phyloP scores from a whole-genome alignment of 768 basidiomycete genomes.

The Pisolithus orientalis region DNA sequence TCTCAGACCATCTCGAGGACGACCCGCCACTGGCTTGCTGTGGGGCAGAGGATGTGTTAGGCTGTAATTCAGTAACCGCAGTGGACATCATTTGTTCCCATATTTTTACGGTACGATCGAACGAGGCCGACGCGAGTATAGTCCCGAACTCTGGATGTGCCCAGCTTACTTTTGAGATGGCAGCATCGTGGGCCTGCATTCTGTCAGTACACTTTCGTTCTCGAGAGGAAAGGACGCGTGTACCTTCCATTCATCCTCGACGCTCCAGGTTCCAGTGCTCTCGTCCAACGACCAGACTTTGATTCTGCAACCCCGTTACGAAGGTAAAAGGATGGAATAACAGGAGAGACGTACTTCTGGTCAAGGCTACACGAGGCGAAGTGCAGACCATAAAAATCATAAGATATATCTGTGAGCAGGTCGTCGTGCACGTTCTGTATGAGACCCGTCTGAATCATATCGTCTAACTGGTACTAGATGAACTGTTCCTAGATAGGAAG shows the following conservation, averaged over 20 bases:
- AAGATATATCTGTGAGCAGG: constrained; percentile 79
- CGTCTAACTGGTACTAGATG: background rate
- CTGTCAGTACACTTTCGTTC: background rate
- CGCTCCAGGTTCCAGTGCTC: constrained; percentile 61
- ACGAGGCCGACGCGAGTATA: constrained; percentile 80
- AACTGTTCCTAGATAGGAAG: constrained; percentile 1
- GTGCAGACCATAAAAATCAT: constrained; percentile 84
- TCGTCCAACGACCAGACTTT: constrained; percentile 84
- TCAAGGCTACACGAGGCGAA: constrained; percentile 80
- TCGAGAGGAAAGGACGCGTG: constrained; percentile 1
- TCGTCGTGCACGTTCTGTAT: constrained; percentile 76
- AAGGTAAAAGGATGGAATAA: constrained; percentile 1
- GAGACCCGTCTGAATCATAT: constrained; percentile 75
- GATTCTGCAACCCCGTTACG: constrained; percentile 39
- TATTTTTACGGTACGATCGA: constrained; percentile 88
- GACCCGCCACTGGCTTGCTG: constrained; percentile 12
- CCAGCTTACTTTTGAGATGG: constrained; percentile 80
- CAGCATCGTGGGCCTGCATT: constrained; percentile 89
- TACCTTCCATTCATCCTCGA: constrained; percentile 91
- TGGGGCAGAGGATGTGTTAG: constrained; percentile 16
- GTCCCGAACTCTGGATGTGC: constrained; percentile 91
- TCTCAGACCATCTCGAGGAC: constrained; percentile 61
- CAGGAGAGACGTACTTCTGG: constrained; percentile 48
- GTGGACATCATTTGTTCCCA: constrained; percentile 64
- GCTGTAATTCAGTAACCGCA: constrained; percentile 21